phyloP scores from a whole-genome alignment of 768 basidiomycete genomes.

The Hortiboletus flavorubellus region DNA sequence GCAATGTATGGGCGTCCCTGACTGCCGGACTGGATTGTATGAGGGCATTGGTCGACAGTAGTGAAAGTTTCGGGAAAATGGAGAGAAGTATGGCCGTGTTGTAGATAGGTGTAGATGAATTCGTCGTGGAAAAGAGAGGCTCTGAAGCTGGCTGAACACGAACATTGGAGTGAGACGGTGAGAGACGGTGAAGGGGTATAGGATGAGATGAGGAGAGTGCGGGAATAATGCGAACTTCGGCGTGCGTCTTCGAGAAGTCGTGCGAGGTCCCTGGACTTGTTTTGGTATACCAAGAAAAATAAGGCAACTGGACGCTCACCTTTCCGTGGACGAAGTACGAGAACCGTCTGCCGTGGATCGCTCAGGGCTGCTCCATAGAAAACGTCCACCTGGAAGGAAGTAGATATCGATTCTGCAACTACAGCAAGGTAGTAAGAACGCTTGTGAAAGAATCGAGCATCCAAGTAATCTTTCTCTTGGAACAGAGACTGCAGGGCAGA shows the following conservation, averaged over 20 bases:
- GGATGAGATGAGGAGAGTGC: constrained; percentile 56
- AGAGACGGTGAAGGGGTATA: constrained; percentile 63
- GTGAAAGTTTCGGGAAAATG: constrained; percentile 35
- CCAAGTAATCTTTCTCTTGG: constrained; percentile 92
- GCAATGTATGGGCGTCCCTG: constrained; percentile 67
- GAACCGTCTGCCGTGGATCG: constrained; percentile 63
- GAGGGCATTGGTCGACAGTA: constrained; percentile 47
- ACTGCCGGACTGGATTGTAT: constrained; percentile 56
- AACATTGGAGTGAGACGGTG: constrained; percentile 72
- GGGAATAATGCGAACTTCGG: constrained; percentile 73
- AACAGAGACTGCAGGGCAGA: constrained; percentile 57
- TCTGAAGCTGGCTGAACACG: constrained; percentile 35
- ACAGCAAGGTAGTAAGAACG: constrained; percentile 85
- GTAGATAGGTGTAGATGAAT: constrained; percentile 69
- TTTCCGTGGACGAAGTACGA: constrained; percentile 56
- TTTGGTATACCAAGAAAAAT: constrained; percentile 9
- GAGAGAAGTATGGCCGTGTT: constrained; percentile 65
- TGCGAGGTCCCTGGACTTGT: constrained; percentile 43
- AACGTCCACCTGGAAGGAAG: constrained; percentile 51
- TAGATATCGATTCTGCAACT: constrained; percentile 59
- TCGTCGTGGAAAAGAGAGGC: constrained; percentile 14
- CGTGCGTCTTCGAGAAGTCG: constrained; percentile 67
- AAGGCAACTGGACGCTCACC: constrained; percentile 39
- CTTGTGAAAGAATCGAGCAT: constrained; percentile 90
- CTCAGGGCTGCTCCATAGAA: constrained; percentile 54